Evolutionary conservation across 768 basidiomycete species (phyloP).

Genomic region (Leccinum arenicola): DNA sequence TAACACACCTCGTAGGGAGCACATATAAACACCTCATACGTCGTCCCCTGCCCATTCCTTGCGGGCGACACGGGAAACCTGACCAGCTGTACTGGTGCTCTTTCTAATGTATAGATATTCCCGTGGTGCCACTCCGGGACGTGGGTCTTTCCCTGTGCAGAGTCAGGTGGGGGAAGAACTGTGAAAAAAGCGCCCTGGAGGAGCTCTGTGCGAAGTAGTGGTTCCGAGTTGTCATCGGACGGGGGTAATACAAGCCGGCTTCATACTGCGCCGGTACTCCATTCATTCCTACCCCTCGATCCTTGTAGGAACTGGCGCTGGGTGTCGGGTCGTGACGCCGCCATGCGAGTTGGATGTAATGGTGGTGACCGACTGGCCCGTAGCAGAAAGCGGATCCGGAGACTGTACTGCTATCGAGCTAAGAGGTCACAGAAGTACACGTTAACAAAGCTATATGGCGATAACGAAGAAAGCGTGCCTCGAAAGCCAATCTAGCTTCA

Average conservation of each 20-base stretch:
- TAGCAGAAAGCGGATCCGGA: no score
- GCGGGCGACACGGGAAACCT: constrained; percentile 45
- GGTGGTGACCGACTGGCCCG: no score
- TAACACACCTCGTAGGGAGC: constrained; percentile 74
- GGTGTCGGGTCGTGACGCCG: no score
- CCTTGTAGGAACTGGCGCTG: no score
- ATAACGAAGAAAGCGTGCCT: no score
- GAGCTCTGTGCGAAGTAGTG: constrained; percentile 57
- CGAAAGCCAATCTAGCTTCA: no score
- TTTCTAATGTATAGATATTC: constrained; percentile 76
- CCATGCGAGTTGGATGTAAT: no score
- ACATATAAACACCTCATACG: constrained; percentile 70
- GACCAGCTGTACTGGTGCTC: constrained; percentile 47
- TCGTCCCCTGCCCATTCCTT: constrained; percentile 39
- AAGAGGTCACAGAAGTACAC: no score
- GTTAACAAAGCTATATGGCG: no score
- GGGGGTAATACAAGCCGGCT: constrained; percentile 34
- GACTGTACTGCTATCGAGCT: no score
- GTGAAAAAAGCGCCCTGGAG: constrained; percentile 76
- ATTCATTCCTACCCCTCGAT: no score
- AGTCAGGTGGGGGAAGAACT: constrained; percentile 46
- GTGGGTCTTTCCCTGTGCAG: constrained; percentile 25
- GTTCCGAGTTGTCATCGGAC: constrained; percentile 21
- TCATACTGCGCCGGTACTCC: no score
- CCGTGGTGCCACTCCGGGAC: constrained; percentile 72